A percentile compares a stretch with the other conserved stretches of the same genome.
Evolutionary conservation across 306 rosid species (phyloP).

Genomic region (Trifolium subterraneum): DNA sequence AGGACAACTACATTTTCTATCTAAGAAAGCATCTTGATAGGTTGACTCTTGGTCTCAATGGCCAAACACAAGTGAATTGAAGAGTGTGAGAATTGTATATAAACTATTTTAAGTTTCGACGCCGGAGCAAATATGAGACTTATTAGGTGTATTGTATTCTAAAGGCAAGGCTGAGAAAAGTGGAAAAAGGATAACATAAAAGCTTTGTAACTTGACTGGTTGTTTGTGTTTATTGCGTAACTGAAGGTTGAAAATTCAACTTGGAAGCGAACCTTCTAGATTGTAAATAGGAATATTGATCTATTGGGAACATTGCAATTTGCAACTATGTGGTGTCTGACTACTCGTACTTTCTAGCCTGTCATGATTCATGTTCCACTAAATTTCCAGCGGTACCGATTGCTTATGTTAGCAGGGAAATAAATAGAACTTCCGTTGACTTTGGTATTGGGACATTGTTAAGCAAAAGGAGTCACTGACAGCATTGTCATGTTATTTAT

Average conservation of each 20-base stretch:
- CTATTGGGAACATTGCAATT: not conserved
- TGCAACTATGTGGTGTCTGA: not conserved
- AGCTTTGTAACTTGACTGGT: not conserved
- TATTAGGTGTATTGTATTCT: not conserved
- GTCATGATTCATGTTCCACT: slow-evolving; percentile 1
- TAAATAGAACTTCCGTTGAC: not conserved
- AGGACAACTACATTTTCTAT: too few species aligned
- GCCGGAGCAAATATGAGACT: too few species aligned
- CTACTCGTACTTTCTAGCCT: slow-evolving; percentile 6
- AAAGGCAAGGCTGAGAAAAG: not conserved
- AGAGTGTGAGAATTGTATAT: too few species aligned
- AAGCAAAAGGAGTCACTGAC: not conserved
- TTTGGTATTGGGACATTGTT: not conserved
- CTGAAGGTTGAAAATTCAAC: not conserved
- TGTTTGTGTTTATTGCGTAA: not conserved
- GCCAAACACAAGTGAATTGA: too few species aligned
- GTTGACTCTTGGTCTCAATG: too few species aligned
- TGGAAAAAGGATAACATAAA: not conserved
- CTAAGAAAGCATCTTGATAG: too few species aligned
- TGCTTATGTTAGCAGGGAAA: not conserved
- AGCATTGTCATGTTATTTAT: not conserved
- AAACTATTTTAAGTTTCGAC: too few species aligned
- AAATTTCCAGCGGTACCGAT: slow-evolving; percentile 6
- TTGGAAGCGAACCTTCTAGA: not conserved
- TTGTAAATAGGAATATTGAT: not conserved